phyloP scores from a whole-genome alignment of 805 yeast species.

The Ogataea polymorpha region DNA sequence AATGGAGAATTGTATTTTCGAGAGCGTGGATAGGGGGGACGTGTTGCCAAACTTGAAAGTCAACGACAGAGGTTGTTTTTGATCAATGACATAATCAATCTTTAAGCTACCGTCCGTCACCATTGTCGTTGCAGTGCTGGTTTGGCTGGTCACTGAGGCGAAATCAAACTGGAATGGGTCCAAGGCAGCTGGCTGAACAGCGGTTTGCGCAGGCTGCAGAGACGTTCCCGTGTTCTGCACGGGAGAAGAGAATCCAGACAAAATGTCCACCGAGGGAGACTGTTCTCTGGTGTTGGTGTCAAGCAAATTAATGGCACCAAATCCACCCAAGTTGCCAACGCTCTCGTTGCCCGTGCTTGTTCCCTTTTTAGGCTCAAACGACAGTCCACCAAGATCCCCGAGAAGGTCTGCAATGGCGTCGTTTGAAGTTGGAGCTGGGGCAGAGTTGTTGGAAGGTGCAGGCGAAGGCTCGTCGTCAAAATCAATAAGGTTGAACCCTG shows the following conservation, averaged over 20 bases:
- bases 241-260: conserved; percentile 17
- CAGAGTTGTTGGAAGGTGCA: conserved; percentile 23
- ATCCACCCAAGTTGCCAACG: conserved; percentile 1
- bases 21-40: conserved; percentile 48
- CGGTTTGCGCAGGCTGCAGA: conserved; percentile 1
- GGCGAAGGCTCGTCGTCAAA: conserved; percentile 50
- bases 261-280: conserved; percentile 16
- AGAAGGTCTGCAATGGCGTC: conserved; percentile 63
- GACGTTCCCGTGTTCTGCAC: conserved; percentile 12
- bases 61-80: conserved; percentile 19
- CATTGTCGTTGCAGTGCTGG: conserved; percentile 5
- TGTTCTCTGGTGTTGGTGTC: conserved; percentile 18
- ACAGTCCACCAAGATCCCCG: conserved; percentile 64
- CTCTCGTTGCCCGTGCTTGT: conserved; percentile 25
- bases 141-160: conserved; percentile 1
- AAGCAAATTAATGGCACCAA: conserved; percentile 33
- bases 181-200: conserved; percentile 10
- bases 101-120: conserved; percentile 21
- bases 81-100: conserved; percentile 24
- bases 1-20: conserved; percentile 35
- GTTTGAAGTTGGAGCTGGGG: conserved; percentile 39
- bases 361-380: conserved; percentile 36
- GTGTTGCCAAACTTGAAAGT: conserved; percentile 25
- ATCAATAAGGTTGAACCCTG: conserved; percentile 55
- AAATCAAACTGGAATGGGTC: conserved; percentile 38